Percentiles rank a stretch among this genome's conserved stretches.
phyloP scores from a whole-genome alignment of 1,284 basidiomycete genomes.

The Marasmius oreades region DNA sequence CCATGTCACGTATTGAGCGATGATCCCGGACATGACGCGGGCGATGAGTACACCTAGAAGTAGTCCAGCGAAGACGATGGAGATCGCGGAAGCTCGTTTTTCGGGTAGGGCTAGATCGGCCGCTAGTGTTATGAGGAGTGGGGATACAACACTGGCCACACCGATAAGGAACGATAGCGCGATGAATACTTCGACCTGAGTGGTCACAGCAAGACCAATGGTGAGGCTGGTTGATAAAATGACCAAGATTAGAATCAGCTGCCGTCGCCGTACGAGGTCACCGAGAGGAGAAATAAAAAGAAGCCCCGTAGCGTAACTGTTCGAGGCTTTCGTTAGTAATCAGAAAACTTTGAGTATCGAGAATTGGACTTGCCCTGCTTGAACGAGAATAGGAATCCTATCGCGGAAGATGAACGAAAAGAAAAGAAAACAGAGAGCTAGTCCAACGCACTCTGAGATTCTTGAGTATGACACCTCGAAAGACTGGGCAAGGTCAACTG shows the following conservation, averaged over 20 bases:
- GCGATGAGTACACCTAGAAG: constrained; percentile 69
- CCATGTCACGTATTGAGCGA: constrained; percentile 60
- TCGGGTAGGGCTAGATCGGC: constrained; percentile 51
- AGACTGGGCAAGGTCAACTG: constrained; percentile 1
- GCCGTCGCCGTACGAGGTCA: constrained; percentile 49
- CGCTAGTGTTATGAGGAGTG: constrained; percentile 47
- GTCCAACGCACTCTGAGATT: constrained; percentile 45
- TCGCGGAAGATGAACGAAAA: neutral
- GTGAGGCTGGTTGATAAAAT: constrained; percentile 34
- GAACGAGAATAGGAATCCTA: constrained; percentile 47
- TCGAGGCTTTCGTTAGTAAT: neutral
- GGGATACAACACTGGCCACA: constrained; percentile 37
- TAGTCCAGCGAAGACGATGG: constrained; percentile 50
- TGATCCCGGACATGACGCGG: constrained; percentile 62
- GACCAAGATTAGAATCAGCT: constrained; percentile 45
- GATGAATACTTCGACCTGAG: constrained; percentile 39
- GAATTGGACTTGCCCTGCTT: constrained; percentile 39
- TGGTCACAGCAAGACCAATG: constrained; percentile 45
- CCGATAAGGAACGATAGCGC: constrained; percentile 46
- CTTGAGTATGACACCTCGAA: constrained; percentile 56
- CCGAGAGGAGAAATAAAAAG: constrained; percentile 50
- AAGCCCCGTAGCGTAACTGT: constrained; percentile 45
- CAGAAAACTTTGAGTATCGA: neutral
- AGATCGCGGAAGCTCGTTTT: constrained; percentile 44
- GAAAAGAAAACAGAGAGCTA: neutral